Conservation (phyloP, 2,329 filamentous ascomycete species). For the Calonectria naviculata region DNA sequence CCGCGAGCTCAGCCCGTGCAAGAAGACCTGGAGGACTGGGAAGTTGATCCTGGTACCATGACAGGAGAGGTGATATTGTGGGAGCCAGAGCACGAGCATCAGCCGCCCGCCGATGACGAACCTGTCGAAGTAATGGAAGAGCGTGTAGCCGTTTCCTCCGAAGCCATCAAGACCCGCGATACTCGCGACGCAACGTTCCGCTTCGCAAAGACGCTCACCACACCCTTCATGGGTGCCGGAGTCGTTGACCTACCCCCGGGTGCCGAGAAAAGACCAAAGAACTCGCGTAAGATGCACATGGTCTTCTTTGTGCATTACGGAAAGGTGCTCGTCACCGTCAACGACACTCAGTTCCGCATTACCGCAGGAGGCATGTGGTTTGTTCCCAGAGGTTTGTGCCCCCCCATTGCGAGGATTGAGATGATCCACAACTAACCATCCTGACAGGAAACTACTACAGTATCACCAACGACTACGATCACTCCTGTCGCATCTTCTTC, state of each 20-base stretch:
- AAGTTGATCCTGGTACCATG: constrained; percentile 72
- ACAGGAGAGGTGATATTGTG: constrained; percentile 73
- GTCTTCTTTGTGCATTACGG: constrained; percentile 91
- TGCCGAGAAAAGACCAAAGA: constrained; percentile 89
- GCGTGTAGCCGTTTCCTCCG: constrained; percentile 66
- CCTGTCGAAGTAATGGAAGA: constrained; percentile 65
- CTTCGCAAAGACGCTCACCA: constrained; percentile 87
- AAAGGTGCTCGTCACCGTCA: constrained; percentile 82
- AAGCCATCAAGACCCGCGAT: constrained; percentile 67
- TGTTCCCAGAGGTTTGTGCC: constrained; percentile 82
- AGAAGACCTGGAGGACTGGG: constrained; percentile 75
- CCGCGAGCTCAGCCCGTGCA: constrained; percentile 59
- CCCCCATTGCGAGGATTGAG: neutral
- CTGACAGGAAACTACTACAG: constrained; percentile 90
- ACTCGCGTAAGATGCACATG: constrained; percentile 96
- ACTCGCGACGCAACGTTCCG: constrained; percentile 78
- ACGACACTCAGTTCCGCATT: constrained; percentile 82
- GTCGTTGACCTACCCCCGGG: constrained; percentile 89
- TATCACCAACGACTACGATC: constrained; percentile 83
- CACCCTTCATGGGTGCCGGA: constrained; percentile 89
- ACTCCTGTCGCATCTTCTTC: constrained; percentile 86
- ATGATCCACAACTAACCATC: constrained; percentile 11
- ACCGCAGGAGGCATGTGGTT: constrained; percentile 92
- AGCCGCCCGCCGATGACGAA: constrained; percentile 66
- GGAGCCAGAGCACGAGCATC: constrained; percentile 66